Evolutionary conservation across 1,284 basidiomycete genomes (phyloP).

Genomic region (Gymnopus androsaceus): DNA sequence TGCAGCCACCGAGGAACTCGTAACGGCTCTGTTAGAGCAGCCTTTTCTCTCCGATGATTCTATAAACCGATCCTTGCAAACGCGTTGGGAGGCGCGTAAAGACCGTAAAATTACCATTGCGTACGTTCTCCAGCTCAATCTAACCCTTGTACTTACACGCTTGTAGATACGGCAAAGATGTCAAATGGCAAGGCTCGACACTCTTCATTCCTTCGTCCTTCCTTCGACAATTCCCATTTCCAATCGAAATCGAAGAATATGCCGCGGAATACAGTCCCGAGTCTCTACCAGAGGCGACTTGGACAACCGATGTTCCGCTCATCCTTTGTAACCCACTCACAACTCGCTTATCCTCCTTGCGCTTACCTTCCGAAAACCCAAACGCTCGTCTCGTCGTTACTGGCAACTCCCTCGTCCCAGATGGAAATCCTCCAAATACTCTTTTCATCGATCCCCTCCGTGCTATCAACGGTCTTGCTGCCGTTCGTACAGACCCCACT

Average conservation of each 20-base stretch:
- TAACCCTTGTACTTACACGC: constrained; percentile 12
- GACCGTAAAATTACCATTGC: constrained; percentile 1
- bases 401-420: constrained; percentile 27
- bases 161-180: background rate
- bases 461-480: constrained; percentile 52
- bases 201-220: constrained; percentile 9
- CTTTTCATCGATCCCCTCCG: constrained; percentile 58
- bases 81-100: constrained; percentile 20
- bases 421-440: constrained; percentile 19
- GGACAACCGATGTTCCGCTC: constrained; percentile 60
- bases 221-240: constrained; percentile 5
- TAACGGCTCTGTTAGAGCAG: constrained; percentile 70
- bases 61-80: constrained; percentile 42
- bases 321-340: constrained; percentile 60
- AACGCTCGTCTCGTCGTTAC: constrained; percentile 57
- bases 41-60: constrained; percentile 56
- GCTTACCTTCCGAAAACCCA: constrained; percentile 43
- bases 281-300: constrained; percentile 24
- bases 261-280: constrained; percentile 9
- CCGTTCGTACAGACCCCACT: constrained; percentile 45
- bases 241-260: constrained; percentile 8
- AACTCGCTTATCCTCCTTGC: constrained; percentile 40
- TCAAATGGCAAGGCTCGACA: constrained; percentile 1
- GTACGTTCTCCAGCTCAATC: background rate
- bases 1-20: constrained; percentile 53